A percentile compares a stretch with the other conserved stretches of the same genome.
Evolutionary conservation across 225 moss, liverwort and hornwort genomes (phyloP).

Genomic region (Pseudoscleropodium purum): DNA sequence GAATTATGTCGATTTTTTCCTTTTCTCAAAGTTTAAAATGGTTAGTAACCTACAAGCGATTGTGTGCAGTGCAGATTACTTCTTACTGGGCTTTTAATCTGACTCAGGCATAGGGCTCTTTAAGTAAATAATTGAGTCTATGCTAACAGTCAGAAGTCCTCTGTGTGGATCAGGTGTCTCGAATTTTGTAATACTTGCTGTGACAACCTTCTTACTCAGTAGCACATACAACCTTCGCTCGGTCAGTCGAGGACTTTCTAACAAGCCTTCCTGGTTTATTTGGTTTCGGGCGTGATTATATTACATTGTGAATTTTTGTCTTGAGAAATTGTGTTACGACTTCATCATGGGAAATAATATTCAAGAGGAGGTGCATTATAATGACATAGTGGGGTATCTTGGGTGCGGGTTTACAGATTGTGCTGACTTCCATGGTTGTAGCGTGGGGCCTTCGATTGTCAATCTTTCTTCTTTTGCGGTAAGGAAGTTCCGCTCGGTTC

Average conservation of each 20-base stretch:
- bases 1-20: background rate
- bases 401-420: constrained; percentile 16
- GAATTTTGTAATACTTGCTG: constrained; percentile 80
- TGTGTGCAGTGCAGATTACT: background rate
- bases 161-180: constrained; percentile 40
- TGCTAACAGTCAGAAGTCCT: background rate
- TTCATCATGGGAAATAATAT: background rate
- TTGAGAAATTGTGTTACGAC: background rate
- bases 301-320: background rate
- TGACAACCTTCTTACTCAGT: constrained; percentile 64
- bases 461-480: constrained; percentile 47
- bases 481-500: background rate
- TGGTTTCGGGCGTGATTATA: background rate
- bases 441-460: constrained; percentile 49
- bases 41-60: background rate
- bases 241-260: constrained; percentile 27
- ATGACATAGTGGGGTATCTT: constrained; percentile 1
- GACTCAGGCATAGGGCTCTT: background rate
- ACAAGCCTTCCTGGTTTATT: background rate
- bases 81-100: background rate
- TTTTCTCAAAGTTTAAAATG: background rate
- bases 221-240: constrained; percentile 43
- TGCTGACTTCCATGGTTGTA: constrained; percentile 39
- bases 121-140: background rate
- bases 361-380: background rate